These are phyloP conservation scores for Pseudogymnoascus pannorum DNA, from an alignment of 2,329 filamentous ascomycete genomes.

Conservation along the genomic window DNA sequence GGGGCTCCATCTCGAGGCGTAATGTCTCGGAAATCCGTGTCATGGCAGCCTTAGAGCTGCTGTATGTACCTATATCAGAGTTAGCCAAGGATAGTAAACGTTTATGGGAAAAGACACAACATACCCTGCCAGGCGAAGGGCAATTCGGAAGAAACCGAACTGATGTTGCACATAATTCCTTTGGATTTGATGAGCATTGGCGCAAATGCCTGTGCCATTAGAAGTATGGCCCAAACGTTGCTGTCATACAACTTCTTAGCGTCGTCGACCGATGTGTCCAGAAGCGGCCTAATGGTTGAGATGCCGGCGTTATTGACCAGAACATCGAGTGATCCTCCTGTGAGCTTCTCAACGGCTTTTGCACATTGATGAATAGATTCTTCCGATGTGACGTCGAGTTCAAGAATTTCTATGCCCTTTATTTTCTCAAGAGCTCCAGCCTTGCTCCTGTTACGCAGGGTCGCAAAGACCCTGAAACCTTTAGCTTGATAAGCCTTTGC, in stretches of 20 bases:
- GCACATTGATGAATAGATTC: constrained; percentile 14
- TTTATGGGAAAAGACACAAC: neutral
- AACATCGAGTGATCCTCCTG: constrained; percentile 31
- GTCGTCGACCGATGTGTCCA: constrained; percentile 25
- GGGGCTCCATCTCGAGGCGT: constrained; percentile 17
- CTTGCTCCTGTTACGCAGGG: constrained; percentile 31
- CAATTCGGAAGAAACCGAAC: constrained; percentile 11
- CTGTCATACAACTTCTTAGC: constrained; percentile 28
- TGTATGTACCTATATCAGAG: constrained; percentile 13
- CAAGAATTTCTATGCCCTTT: constrained; percentile 27
- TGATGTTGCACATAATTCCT: constrained; percentile 36
- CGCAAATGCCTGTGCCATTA: constrained; percentile 20
- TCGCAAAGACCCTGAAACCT: constrained; percentile 36
- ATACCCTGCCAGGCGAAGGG: constrained; percentile 11
- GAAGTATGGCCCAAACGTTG: constrained; percentile 19
- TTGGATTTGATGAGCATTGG: constrained; percentile 31
- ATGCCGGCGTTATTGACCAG: constrained; percentile 39
- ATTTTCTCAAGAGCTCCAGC: constrained; percentile 22
- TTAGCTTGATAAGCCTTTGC: constrained; percentile 32
- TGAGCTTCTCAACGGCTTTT: constrained; percentile 23
- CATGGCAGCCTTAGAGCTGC: constrained; percentile 18
- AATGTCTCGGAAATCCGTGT: constrained; percentile 18
- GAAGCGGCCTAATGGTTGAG: constrained; percentile 27
- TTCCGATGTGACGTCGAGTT: constrained; percentile 32
- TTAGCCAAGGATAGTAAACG: neutral